A percentile compares a stretch with the other conserved stretches of the same genome.
These are phyloP conservation scores for Penicillium paneum DNA, from an alignment of 2,329 filamentous ascomycete genomes.

Conservation along the genomic window DNA sequence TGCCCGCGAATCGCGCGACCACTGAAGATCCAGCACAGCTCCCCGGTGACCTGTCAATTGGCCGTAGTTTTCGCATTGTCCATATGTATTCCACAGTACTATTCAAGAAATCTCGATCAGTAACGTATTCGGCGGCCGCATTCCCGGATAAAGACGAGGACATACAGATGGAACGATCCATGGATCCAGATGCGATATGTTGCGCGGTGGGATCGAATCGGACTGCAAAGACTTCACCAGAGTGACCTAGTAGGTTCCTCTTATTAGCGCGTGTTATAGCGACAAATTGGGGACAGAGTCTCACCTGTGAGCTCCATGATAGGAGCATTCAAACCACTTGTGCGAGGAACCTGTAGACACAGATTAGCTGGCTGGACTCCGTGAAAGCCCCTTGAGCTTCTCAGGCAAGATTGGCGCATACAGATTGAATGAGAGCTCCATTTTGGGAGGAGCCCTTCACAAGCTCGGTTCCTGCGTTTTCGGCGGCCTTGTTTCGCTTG, in stretches of 20 bases:
- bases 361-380: slow-evolving; percentile 11
- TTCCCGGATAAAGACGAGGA: slow-evolving; percentile 13
- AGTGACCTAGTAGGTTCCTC: slow-evolving; percentile 50
- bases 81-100: slow-evolving; percentile 94
- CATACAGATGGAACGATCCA: slow-evolving; percentile 87
- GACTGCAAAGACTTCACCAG: slow-evolving; percentile 83
- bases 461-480: slow-evolving; percentile 55
- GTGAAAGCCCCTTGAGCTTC: not conserved
- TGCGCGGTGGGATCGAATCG: slow-evolving; percentile 87
- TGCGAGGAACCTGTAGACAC: slow-evolving; percentile 64
- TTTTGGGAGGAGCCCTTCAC: slow-evolving; percentile 55
- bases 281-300: slow-evolving; percentile 26
- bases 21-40: slow-evolving; percentile 87
- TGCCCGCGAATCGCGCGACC: slow-evolving; percentile 90
- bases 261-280: slow-evolving; percentile 9
- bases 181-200: slow-evolving; percentile 87
- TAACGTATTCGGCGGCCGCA: not conserved
- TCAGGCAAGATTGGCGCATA: slow-evolving; percentile 43
- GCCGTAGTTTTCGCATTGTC: slow-evolving; percentile 92
- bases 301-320: slow-evolving; percentile 89
- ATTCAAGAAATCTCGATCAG: not conserved
- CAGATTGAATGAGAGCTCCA: slow-evolving; percentile 64
- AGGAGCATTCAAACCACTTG: slow-evolving; percentile 79
- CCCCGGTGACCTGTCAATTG: slow-evolving; percentile 84
- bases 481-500: slow-evolving; percentile 77